Conservation (phyloP, 1,139 yeast species). For the Geotrichum armillariae region DNA sequence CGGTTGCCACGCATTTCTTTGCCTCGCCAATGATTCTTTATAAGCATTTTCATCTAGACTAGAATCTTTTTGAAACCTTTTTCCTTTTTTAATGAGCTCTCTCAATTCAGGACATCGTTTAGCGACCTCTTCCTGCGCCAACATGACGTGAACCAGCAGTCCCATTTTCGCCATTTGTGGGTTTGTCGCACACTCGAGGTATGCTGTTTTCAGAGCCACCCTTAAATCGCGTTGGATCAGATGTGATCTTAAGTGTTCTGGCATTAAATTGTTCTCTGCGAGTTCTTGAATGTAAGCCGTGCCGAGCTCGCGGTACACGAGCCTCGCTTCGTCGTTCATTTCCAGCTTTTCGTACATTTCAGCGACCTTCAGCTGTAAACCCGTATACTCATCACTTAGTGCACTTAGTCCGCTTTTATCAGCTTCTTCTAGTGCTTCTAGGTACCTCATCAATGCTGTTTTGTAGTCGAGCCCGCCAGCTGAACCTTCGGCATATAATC, state of each 20-base stretch:
- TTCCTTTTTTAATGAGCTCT: constrained; percentile 28
- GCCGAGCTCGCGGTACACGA: constrained; percentile 66
- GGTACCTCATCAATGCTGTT: constrained; percentile 67
- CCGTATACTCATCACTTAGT: constrained; percentile 73
- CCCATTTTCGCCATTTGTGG: constrained; percentile 58
- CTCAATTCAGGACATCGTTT: constrained; percentile 35
- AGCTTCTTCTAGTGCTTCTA: constrained; percentile 52
- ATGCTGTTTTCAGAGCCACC: constrained; percentile 65
- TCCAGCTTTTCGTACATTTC: constrained; percentile 78
- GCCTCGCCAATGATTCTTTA: constrained; percentile 17
- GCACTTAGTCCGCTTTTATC: constrained; percentile 48
- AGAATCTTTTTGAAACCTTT: constrained; percentile 22
- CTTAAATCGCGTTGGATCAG: constrained; percentile 71
- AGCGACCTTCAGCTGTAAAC: constrained; percentile 79
- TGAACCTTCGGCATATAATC: constrained; percentile 75
- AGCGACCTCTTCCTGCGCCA: constrained; percentile 64
- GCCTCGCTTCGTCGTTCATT: constrained; percentile 61
- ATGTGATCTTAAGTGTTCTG: constrained; percentile 47
- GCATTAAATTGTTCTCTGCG: constrained; percentile 41
- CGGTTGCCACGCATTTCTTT: constrained; percentile 61
- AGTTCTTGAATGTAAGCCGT: constrained; percentile 59
- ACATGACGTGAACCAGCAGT: constrained; percentile 59
- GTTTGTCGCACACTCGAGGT: constrained; percentile 49
- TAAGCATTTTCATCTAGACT: constrained; percentile 25
- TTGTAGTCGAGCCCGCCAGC: constrained; percentile 62